Evolutionary conservation across 176 grass and related monocot species (phyloP), one percentile per base, ranked within the genome.

Genomic region (Cocos nucifera): DNA sequence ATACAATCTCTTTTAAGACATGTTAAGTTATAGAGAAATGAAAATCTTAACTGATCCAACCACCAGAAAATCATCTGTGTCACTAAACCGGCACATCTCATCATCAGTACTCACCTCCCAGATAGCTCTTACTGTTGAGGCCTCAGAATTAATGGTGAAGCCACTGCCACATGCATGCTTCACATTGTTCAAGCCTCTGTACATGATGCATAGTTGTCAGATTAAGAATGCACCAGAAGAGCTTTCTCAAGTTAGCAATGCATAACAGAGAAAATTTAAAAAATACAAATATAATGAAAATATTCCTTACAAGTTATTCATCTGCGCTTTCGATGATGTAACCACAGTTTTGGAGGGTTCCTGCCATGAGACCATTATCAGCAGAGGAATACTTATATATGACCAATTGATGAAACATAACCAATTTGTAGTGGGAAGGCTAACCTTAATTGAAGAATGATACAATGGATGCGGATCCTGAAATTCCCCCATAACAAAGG

Each of bases 401-500:
- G 57, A 56, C 28, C 72, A 71, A 23, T 71, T 48, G 51, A 71
- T 65, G 22, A 79, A 75, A 50, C 51, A 49, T 62, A 52, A 72
- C 65, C 56, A 70, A 53, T 54, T 29, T 58, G 66, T 22, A 71
- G 55, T 30, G 5, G 59, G 66, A 58, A 28, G 9, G 78, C 58
- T 72, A 56, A 98, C 93, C 87, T 78, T 71, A 56, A 65, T 56
- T 64, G 49, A 21, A 62, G 67, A 27, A 12, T 25, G 78, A 69
- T 80, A 87, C 51, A 71, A 60, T 64, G 65, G 63, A 54, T 83
- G 81, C 4, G 53, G 29, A 29, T 86, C 61, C 3, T 69, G 61
- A 17, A 67, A 59, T 69, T 98, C 79, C 72, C 79, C 85, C 15
- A 81, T 89, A 71, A 98, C 87, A 81, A 98, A 98, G 26, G 87